Evolutionary conservation across 2,329 filamentous ascomycete genomes (phyloP).

Genomic region (Arthrinium puccinioides): DNA sequence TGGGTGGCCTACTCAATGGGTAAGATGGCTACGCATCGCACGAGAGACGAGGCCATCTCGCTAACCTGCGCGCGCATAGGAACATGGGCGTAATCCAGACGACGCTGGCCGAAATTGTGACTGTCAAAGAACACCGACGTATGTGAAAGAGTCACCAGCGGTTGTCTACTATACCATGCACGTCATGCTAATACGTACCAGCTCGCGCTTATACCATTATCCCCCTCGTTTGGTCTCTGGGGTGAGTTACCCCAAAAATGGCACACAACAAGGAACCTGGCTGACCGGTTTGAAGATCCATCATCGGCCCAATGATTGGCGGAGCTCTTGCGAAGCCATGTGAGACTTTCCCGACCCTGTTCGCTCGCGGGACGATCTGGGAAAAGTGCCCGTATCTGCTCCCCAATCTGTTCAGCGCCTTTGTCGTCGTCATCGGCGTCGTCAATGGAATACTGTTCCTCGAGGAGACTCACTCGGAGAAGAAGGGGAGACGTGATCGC

Average conservation of each 20-base stretch:
- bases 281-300: conserved; percentile 52
- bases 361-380: conserved; percentile 69
- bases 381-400: conserved; percentile 79
- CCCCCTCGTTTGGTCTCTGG: conserved; percentile 96
- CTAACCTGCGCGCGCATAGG: conserved; percentile 33
- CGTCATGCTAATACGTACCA: conserved; percentile 27
- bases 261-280: too few species aligned
- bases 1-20: conserved; percentile 91
- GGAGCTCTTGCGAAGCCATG: conserved; percentile 85
- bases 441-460: conserved; percentile 60
- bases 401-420: conserved; percentile 49
- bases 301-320: conserved; percentile 85
- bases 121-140: conserved; percentile 89
- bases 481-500: conserved; percentile 67
- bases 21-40: conserved; percentile 24
- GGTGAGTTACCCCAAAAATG: conserved; percentile 54
- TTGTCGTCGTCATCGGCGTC: conserved; percentile 57
- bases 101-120: conserved; percentile 89
- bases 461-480: conserved; percentile 86
- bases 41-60: not conserved
- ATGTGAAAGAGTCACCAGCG: too few species aligned
- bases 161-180: not conserved
- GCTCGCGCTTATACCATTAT: conserved; percentile 94
- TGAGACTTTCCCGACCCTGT: conserved; percentile 69
- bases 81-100: conserved; percentile 96